Percentiles rank a stretch among this genome's conserved stretches.
phyloP scores from a whole-genome alignment of 495 filamentous ascomycete species.

The Entonaema liquescens region DNA sequence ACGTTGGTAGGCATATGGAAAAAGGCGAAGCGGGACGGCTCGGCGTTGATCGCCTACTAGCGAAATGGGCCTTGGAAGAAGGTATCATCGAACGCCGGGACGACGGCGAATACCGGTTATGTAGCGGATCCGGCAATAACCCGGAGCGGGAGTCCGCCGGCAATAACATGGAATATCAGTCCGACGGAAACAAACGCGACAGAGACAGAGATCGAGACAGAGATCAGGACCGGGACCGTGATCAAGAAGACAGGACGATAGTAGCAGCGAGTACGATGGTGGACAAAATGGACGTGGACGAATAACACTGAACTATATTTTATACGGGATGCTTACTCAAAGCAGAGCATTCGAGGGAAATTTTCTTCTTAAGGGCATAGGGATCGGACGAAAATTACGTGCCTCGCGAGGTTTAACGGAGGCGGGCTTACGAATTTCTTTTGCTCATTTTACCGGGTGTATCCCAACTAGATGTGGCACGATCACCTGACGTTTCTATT shows the following conservation, averaged over 20 bases:
- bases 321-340: conserved; percentile 1
- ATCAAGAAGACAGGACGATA: conserved; percentile 43
- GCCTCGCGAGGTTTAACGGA: conserved; percentile 3
- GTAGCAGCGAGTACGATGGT: conserved; percentile 45
- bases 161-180: conserved; percentile 40
- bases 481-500: conserved; percentile 28
- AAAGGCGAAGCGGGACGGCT: conserved; percentile 61
- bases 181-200: conserved; percentile 35
- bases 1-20: conserved; percentile 91
- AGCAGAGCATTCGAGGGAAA: conserved; percentile 13
- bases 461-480: conserved; percentile 32
- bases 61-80: conserved; percentile 65
- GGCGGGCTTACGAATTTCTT: conserved; percentile 32
- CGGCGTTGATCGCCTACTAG: conserved; percentile 60
- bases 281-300: conserved; percentile 50
- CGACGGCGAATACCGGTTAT: conserved; percentile 60
- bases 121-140: conserved; percentile 43
- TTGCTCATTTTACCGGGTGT: conserved; percentile 18
- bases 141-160: conserved; percentile 44
- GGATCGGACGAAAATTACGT: conserved; percentile 6
- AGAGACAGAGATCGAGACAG: conserved; percentile 15
- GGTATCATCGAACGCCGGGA: conserved; percentile 65
- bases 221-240: conserved; percentile 17
- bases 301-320: conserved; percentile 26
- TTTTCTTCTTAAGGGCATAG: neutral